Percentiles rank a stretch among this genome's conserved stretches.
phyloP scores from a whole-genome alignment of 805 yeast genomes.

The Kodamaea kaohsiungensis region DNA sequence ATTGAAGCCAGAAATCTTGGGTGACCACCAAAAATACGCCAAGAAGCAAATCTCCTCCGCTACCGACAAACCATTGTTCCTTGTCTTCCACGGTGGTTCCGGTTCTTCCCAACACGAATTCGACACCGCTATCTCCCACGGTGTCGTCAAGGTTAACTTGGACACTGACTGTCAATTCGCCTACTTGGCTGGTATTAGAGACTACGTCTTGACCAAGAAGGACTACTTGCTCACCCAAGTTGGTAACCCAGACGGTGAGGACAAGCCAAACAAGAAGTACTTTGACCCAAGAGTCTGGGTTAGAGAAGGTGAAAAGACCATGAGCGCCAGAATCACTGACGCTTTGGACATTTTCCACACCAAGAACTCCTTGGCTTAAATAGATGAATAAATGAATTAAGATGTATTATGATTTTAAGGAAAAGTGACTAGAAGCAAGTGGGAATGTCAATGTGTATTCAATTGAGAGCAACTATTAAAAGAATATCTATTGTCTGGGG shows the following conservation, averaged over 20 bases:
- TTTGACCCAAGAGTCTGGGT: slow-evolving; percentile 99
- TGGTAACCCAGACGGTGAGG: slow-evolving; percentile 99
- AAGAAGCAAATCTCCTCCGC: slow-evolving; percentile 58
- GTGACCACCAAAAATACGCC: slow-evolving; percentile 93
- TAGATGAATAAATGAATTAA: slow-evolving; percentile 1
- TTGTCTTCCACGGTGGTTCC: slow-evolving; percentile 99
- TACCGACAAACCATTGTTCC: slow-evolving; percentile 75
- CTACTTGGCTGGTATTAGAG: slow-evolving; percentile 95
- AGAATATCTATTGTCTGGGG: not conserved
- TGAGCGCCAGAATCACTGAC: slow-evolving; percentile 80
- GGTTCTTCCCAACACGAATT: slow-evolving; percentile 94
- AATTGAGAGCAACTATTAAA: not conserved
- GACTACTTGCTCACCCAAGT: slow-evolving; percentile 87
- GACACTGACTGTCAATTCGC: slow-evolving; percentile 99
- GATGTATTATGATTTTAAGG: not conserved
- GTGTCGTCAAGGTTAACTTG: slow-evolving; percentile 98
- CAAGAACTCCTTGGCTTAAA: slow-evolving; percentile 31
- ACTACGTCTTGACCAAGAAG: slow-evolving; percentile 93
- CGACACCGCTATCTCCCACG: slow-evolving; percentile 84
- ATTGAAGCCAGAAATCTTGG: slow-evolving; percentile 88
- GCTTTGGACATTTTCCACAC: slow-evolving; percentile 89
- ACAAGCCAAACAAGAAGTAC: slow-evolving; percentile 99
- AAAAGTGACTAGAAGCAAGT: not conserved
- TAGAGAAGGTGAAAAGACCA: slow-evolving; percentile 99
- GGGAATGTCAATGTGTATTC: not conserved